Base-by-base conservation (phyloP, 1,284 basidiomycete species). In the Microbotryum saponariae region DNA sequence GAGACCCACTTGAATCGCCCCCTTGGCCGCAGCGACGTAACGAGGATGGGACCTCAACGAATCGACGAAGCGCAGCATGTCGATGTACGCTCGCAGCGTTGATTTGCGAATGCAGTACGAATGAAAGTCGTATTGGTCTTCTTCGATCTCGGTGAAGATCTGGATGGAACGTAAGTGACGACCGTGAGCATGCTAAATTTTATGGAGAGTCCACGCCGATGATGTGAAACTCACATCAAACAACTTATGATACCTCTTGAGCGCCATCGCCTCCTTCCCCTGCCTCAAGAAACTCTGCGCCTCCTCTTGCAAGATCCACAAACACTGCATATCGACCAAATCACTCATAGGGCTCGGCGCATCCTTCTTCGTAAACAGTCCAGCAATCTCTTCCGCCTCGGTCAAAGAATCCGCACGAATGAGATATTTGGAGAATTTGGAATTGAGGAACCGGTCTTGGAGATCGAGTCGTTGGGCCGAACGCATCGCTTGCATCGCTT, bases 51-150 rank as follows among this genome's bases (percentile, higher is more conserved):
- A 54, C 6, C 65, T 62, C 7, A 69, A 33, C 3, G 18, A 20
- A 54, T 66, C 63, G 29, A 57, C 58, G 57, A 62, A 69, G 27
- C 65, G 62, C 16, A 69, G 55, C 2, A 69, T 45, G 45, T 85
- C 82, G 57, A 89, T 71, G 75, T 98, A 98, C 16, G 88, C 82
- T 54, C 85, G 86, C 46, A 98, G 77, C 4, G 89, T 96, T 74
- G 87, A 89, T 72, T 90, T 91, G 52, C 96, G 85, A 72, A 97
- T 73, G 70, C 90, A 89, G 77, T 98, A 99, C 8, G 87, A 85
- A 75, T 99, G 96, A 81, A 98, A 99, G 76, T 99, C 96, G 72
- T 90, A 94, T 77, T 98, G 93, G 74, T 98, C 96, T 69, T 97
- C 91, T 72, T 93, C 89, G 67, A 91, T 83, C 60, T 89, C 88